Percentiles rank a stretch among this genome's conserved stretches.
phyloP scores from a whole-genome alignment of 176 grass and related monocot genomes.

The Raddia distichophylla region DNA sequence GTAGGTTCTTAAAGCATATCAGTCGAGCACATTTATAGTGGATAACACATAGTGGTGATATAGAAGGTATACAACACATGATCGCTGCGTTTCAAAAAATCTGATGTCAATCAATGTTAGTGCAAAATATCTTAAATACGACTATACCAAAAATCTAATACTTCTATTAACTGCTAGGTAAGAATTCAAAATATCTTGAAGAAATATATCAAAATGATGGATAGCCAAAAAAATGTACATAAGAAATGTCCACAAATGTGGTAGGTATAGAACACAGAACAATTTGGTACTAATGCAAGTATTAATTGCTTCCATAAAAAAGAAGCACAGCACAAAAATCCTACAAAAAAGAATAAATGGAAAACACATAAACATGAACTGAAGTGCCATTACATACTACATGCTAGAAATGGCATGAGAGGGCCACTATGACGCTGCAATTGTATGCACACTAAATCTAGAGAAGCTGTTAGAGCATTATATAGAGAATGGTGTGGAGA shows the following conservation, averaged over 20 bases:
- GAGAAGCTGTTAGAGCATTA: not conserved
- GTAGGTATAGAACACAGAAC: not conserved
- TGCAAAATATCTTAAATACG: not conserved
- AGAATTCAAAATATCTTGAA: not conserved
- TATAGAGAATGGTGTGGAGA: not conserved
- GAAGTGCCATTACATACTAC: not conserved
- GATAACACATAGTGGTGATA: not conserved
- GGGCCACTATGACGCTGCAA: conserved; percentile 10
- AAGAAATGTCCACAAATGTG: not conserved
- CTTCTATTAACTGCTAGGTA: not conserved
- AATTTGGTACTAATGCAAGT: conserved; percentile 20
- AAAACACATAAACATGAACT: conserved; percentile 8
- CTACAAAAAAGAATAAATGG: conserved; percentile 17
- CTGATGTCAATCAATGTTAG: not conserved
- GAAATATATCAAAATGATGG: not conserved
- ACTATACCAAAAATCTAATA: conserved; percentile 11
- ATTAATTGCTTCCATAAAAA: conserved; percentile 36
- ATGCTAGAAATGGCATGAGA: not conserved
- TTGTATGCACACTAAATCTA: not conserved
- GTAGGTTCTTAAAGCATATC: not conserved
- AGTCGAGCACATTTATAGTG: not conserved
- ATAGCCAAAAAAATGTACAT: conserved; percentile 3
- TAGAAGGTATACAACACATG: not conserved
- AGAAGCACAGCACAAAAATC: not conserved
- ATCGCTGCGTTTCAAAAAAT: conserved; percentile 12